Conservation (phyloP, 2,329 filamentous ascomycete species). For the Phialophora chinensis region DNA sequence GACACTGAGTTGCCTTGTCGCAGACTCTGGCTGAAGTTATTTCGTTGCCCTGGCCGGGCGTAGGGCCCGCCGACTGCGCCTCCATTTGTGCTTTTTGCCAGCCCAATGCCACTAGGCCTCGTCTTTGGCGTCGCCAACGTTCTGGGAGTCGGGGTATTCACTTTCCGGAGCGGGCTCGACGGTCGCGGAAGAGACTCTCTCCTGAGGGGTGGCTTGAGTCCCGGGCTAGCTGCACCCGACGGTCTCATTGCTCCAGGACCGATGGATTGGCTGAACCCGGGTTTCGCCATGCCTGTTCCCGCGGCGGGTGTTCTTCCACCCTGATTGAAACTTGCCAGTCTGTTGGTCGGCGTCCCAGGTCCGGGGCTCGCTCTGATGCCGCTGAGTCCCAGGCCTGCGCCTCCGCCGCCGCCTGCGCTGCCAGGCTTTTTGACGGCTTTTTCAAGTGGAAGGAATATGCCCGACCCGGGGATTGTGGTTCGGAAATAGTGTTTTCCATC, state of each 20-base stretch:
- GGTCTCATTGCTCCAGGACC: conserved; percentile 64
- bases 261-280: conserved; percentile 88
- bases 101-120: conserved; percentile 34
- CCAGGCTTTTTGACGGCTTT: conserved; percentile 73
- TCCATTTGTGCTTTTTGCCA: conserved; percentile 59
- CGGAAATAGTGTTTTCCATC: conserved; percentile 85
- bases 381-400: conserved; percentile 22
- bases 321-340: conserved; percentile 59
- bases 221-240: conserved; percentile 68
- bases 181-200: conserved; percentile 83
- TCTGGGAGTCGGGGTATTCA: conserved; percentile 53
- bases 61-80: conserved; percentile 48
- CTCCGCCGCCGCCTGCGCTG: conserved; percentile 59
- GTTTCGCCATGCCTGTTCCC: conserved; percentile 58
- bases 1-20: conserved; percentile 35
- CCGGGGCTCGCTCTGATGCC: conserved; percentile 29
- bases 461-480: conserved; percentile 77
- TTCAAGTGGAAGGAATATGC: conserved; percentile 88
- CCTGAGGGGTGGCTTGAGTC: conserved; percentile 67
- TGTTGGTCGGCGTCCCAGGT: conserved; percentile 59
- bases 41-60: conserved; percentile 64
- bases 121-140: conserved; percentile 37
- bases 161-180: conserved; percentile 79
- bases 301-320: conserved; percentile 57
- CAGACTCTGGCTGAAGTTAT: conserved; percentile 46